Percentiles rank a stretch among this genome's conserved stretches.
These are phyloP conservation scores for Sisymbrium irio DNA, from an alignment of 345 rosid genomes.

Conservation along the genomic window DNA sequence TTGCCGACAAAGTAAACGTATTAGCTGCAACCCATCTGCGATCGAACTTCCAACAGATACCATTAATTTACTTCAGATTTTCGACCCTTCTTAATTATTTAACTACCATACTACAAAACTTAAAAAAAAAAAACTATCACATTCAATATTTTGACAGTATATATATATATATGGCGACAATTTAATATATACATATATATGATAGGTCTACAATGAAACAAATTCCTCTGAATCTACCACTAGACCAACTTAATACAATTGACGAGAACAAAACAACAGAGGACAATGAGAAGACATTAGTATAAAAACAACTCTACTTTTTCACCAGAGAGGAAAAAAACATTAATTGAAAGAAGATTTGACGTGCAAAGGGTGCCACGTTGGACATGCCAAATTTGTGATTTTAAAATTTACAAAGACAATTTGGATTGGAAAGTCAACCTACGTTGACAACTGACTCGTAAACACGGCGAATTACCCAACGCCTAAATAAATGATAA, in stretches of 20 bases:
- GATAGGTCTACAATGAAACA: no score
- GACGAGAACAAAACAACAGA: no score
- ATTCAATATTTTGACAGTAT: no score
- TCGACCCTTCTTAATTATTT: background rate
- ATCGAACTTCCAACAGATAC: background rate
- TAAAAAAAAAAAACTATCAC: no score
- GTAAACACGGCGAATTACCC: background rate
- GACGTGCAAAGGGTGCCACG: slow-evolving; percentile 9
- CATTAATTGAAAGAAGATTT: background rate
- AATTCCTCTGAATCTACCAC: no score
- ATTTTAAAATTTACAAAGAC: background rate
- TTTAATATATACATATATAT: no score
- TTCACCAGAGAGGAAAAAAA: no score
- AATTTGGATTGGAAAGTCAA: slow-evolving; percentile 9
- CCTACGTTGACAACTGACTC: background rate
- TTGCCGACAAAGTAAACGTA: slow-evolving; percentile 10
- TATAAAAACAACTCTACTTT: no score
- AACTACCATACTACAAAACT: background rate
- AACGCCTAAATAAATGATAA: background rate
- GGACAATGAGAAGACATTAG: no score
- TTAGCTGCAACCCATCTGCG: slow-evolving; percentile 1
- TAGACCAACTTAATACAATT: no score
- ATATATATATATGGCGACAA: no score
- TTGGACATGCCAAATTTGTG: slow-evolving; percentile 13
- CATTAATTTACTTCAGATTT: background rate